phyloP scores from a whole-genome alignment of 768 basidiomycete species.

The Leccinellum rugosiceps region DNA sequence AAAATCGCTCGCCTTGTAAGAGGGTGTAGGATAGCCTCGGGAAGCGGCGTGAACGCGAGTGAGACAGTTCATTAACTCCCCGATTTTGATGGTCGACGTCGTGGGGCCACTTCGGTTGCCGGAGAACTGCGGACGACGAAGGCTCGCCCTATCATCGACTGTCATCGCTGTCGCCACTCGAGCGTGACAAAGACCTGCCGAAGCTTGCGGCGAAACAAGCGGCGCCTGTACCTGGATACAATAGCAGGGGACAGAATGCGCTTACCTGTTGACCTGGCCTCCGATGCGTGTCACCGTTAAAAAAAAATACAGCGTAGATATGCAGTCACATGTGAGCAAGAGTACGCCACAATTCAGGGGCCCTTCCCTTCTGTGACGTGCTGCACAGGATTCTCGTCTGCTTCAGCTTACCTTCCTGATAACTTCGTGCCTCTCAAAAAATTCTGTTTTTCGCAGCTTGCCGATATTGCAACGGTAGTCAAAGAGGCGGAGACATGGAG shows the following conservation, averaged over 20 bases:
- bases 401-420: not conserved
- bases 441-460: not conserved
- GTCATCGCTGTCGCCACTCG: not conserved
- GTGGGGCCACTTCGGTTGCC: not conserved
- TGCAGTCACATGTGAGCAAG: not conserved
- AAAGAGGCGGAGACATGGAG: slow-evolving; percentile 11
- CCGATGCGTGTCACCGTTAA: too few relatives aligned
- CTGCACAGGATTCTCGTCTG: not conserved
- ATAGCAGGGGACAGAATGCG: not conserved
- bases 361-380: not conserved
- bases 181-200: not conserved
- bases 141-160: not conserved
- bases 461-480: not conserved
- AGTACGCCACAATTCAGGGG: not conserved
- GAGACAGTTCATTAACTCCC: not conserved
- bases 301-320: not conserved
- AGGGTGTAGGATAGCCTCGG: not conserved
- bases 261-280: not conserved
- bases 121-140: not conserved
- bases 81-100: not conserved
- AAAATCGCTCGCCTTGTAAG: not conserved
- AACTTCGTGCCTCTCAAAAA: not conserved
- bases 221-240: not conserved
- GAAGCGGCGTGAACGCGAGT: not conserved
- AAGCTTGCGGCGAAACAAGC: not conserved